Conservation (phyloP, 2,329 filamentous ascomycete genomes). For the Didymosphaeria variabile region DNA sequence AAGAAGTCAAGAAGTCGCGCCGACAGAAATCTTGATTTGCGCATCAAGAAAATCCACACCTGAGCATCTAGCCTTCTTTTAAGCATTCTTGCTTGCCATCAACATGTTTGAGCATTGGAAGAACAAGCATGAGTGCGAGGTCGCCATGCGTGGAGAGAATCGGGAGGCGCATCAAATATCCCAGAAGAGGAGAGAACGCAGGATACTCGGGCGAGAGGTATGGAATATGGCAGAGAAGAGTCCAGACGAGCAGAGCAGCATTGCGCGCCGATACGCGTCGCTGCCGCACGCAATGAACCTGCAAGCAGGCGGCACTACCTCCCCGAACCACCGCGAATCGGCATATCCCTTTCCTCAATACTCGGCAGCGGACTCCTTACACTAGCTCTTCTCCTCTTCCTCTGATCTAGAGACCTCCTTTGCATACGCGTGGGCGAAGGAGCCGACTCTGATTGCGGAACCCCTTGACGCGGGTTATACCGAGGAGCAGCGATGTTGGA, state of each 20-base stretch:
- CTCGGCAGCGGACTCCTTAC: background rate
- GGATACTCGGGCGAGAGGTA: too few species aligned
- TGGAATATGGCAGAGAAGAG: background rate
- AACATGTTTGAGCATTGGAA: too few species aligned
- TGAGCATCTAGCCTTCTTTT: too few species aligned
- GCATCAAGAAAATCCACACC: too few species aligned
- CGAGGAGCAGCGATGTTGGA: background rate
- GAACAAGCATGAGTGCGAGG: too few species aligned
- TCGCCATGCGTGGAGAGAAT: too few species aligned
- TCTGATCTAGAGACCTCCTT: background rate
- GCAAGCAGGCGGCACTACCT: background rate
- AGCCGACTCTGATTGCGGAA: background rate
- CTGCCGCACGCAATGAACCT: too few species aligned
- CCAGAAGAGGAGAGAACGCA: too few species aligned
- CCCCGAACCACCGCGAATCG: background rate
- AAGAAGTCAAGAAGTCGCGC: too few species aligned
- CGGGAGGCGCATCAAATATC: too few species aligned
- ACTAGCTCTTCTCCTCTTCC: slow-evolving; percentile 6
- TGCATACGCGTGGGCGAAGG: background rate
- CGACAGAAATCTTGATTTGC: too few species aligned
- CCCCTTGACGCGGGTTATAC: background rate
- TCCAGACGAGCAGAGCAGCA: background rate
- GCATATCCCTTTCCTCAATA: slow-evolving; percentile 5
- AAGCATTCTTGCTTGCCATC: too few species aligned
- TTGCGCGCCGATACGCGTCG: background rate